Evolutionary conservation across 2,329 filamentous ascomycete species (phyloP), one percentile per base, ranked within the genome.

Genomic region (Karstenula rhodostoma): DNA sequence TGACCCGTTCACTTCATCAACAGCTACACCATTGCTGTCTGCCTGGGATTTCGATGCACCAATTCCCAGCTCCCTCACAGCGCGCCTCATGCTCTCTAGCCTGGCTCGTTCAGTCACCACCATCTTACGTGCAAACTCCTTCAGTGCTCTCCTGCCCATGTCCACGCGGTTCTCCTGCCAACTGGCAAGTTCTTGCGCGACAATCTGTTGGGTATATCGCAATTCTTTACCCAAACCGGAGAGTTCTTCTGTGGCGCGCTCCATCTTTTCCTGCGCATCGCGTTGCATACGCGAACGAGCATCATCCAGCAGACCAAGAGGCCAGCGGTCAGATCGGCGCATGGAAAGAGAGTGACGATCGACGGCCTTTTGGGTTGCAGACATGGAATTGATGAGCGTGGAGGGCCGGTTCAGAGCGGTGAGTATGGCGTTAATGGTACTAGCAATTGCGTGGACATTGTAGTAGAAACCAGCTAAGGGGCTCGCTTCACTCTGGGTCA

Each of bases 101-200:
- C 91, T 86, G 73, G 91, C 90, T 66, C 86, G 87, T 80, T 99
- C 95, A 56, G 86, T 85, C 4, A 97, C 87, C 27, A 98, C 83
- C 85, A 94, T 93, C 33, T 87, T 87, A 71, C 84, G 86, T 19
- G 91, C 94, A 68, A 96, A 87, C 49, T 93, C 88, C 66, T 85
- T 87, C 62, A 97, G 86, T 29, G 92, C 91, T 60, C 86, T 86
- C 62, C 89, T 83, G 1, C 91, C 93, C 80, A 92, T 88, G 70
- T 86, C 87, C 67, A 93, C 92, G 72, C 96, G 89, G 81, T 93
- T 87, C 43, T 96, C 93, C 72, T 97, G 94, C 93, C 95, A 99
- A 17, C 92, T 93, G 0, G 95, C 95, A 58, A 99, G 78, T 80
- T 99, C 95, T 1, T 88, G 86, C 7, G 96, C 94, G 25, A 98